Base-by-base conservation (phyloP, 1,139 yeast genomes). In the Candida neerlandica region DNA sequence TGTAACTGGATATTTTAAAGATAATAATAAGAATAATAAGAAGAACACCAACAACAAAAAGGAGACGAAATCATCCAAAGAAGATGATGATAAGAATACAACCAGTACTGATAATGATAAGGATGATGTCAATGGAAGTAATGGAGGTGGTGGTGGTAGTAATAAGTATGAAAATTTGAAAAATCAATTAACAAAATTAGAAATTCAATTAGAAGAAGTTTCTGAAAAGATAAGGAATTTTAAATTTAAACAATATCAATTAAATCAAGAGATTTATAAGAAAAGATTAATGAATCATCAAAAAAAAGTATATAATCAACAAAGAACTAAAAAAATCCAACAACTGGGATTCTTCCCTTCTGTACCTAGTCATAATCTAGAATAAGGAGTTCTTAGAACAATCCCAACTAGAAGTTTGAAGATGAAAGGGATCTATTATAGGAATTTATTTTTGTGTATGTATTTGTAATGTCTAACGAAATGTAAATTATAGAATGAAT, bases 261-360 rank as follows among this genome's bases (percentile, higher is more conserved):
- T 88, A 50, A 73, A 84, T 58, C 71, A 73, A 46, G 78, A 75
- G 46, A 81, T 86, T 41, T 85, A 73, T 63, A 73, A 69, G 50
- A 73, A 78, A 51, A 65, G 96, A 47, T 56, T 83, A 9, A 76
- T 73, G 49, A 29, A 27, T 23, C 43, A 51, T 40, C 58, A 55
- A 42, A 54, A 54, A 42, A 51, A 48, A 15, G 75, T 69, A 55
- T 61, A 64, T 33, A 66, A 69, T 41, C 70, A 70, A 52, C 73
- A 69, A 55, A 63, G 77, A 35, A 66, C 68, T 29, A 75, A 77
- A 48, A 67, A 78, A 55, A 63, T 78, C 40, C 65, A 65, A 15
- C 69, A 70, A 44, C 77, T 78, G 21, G 67, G 71, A 2, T 69
- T 74, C 53, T 85, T 86, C 59, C 92, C 92, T 0, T 56, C 70